Evolutionary conservation across 106 monocot genomes (phyloP).

Genomic region (Dactylorhiza incarnata): DNA sequence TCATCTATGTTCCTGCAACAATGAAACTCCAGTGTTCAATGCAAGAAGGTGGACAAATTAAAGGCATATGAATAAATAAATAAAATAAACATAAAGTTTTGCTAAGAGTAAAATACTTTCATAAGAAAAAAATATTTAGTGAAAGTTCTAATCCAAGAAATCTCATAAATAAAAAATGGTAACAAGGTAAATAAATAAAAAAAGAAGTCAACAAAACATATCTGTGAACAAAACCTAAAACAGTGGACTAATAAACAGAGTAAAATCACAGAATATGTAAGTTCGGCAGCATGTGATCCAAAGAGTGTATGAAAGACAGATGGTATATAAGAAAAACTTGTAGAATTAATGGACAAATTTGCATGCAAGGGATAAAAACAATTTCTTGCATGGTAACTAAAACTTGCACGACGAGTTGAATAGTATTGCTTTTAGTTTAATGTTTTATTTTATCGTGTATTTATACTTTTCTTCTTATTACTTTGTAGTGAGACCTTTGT

Average conservation of each 20-base stretch:
- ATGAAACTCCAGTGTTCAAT: not conserved
- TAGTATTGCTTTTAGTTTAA: too few species aligned
- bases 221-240: not conserved
- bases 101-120: not conserved
- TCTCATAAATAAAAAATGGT: not conserved
- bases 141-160: not conserved
- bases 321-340: not conserved
- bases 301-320: not conserved
- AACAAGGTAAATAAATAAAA: not conserved
- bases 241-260: not conserved
- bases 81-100: not conserved
- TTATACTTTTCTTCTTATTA: too few species aligned
- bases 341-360: too few species aligned
- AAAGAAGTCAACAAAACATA: not conserved
- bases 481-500: too few species aligned
- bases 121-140: not conserved
- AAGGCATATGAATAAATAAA: not conserved
- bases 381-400: too few species aligned
- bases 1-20: constrained; percentile 64
- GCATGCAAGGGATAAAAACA: too few species aligned
- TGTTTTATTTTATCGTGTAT: too few species aligned
- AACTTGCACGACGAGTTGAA: too few species aligned
- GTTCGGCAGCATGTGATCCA: not conserved
- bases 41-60: not conserved
- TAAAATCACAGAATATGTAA: not conserved